Base-by-base conservation (phyloP, 2,329 filamentous ascomycete species). In the Teratosphaeria gauchensis region DNA sequence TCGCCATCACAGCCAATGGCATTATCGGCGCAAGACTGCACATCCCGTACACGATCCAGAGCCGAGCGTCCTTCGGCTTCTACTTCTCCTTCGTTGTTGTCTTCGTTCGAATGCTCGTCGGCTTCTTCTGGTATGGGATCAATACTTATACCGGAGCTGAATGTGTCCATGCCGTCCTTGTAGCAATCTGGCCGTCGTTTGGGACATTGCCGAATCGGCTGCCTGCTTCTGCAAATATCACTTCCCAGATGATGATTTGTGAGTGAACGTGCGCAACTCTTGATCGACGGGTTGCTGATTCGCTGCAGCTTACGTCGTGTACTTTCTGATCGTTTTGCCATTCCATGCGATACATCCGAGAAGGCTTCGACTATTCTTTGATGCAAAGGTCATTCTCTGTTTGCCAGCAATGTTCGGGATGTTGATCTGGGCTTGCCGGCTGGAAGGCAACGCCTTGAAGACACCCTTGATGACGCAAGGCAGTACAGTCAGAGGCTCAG, bases 91-190 rank as follows among this genome's bases (percentile, higher is more conserved):
- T 59, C 53, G 28, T 64, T 30, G 61, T 64, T 5, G 62, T 64
- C 14, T 56, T 73, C 31, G 68, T 71, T 19, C 65, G 72, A 19
- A 67, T 71, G 52, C 65, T 72, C 33, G 64, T 73, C 19, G 70
- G 69, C 21, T 66, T 73, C 12, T 72, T 74, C 62, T 74, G 72
- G 71, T 70, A 68, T 54, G 68, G 68, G 1, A 69, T 70, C 54
- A 65, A 65, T 7, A 69, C 67, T 31, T 69, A 69, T 52, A 69
- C 65, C 30, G 67, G 69, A 16, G 68, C 67, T 5, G 64, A 68
- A 30, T 68, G 66, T 58, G 58, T 71, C 24, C 55, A 62, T 55
- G 61, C 65, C 0, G 69, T 71, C 52, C 62, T 72, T 33, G 61
- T 64, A 33, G 67, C 68, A 0, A 60, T 62, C 53, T 68, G 59